Evolutionary conservation across 257 asterid species (phyloP).

Genomic region (Penstemon davidsonii): DNA sequence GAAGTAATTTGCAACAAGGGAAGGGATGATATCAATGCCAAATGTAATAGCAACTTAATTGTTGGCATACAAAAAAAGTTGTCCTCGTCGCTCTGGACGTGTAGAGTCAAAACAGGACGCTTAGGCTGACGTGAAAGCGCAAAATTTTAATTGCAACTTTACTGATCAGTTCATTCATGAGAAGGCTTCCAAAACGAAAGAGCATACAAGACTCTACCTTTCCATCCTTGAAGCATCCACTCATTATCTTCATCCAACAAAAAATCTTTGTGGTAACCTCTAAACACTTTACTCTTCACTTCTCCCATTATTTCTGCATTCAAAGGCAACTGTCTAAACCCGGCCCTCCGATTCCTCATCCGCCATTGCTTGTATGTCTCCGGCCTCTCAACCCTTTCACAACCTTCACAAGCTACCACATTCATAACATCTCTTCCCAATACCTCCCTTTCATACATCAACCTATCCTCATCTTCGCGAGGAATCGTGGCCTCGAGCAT

Average conservation of each 20-base stretch:
- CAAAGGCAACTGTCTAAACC: conserved; percentile 41
- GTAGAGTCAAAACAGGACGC: too few relatives aligned
- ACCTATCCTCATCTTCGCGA: conserved; percentile 35
- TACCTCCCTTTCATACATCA: conserved; percentile 41
- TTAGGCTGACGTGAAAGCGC: too few relatives aligned
- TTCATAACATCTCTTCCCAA: conserved; percentile 40
- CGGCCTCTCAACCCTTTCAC: conserved; percentile 50
- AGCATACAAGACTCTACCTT: conserved; percentile 47
- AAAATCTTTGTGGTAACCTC: conserved; percentile 47
- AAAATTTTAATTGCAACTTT: too few relatives aligned
- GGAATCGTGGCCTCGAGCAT: conserved; percentile 45
- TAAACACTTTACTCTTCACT: conserved; percentile 38
- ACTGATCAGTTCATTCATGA: not conserved
- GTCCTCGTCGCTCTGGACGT: too few relatives aligned
- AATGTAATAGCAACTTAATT: too few relatives aligned
- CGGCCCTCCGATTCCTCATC: conserved; percentile 40
- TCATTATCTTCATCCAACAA: conserved; percentile 51
- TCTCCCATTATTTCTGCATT: conserved; percentile 37
- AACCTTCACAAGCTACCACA: conserved; percentile 52
- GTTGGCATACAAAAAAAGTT: too few relatives aligned
- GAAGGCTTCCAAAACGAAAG: conserved; percentile 50
- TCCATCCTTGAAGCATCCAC: conserved; percentile 65
- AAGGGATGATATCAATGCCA: too few relatives aligned
- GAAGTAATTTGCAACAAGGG: too few relatives aligned
- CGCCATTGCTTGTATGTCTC: conserved; percentile 61